Conservation (phyloP, 345 rosid species). For the Hibiscus tridactylites region DNA sequence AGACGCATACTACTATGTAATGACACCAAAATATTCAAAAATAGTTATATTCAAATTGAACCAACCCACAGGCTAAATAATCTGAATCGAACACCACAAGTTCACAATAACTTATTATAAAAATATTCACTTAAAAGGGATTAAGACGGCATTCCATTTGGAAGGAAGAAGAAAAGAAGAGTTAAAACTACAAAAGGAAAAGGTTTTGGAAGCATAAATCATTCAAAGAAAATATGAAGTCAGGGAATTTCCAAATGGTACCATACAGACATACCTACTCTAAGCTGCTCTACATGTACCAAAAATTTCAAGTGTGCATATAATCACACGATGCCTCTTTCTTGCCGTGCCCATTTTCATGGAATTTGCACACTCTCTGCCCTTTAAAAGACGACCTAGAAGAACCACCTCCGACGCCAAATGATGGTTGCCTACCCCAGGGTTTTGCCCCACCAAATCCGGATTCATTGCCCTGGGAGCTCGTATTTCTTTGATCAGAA, state of each 20-base stretch:
- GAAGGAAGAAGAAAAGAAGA: not conserved
- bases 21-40: too few relatives aligned
- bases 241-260: not conserved
- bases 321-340: slow-evolving; percentile 72
- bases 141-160: too few relatives aligned
- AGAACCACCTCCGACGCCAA: slow-evolving; percentile 34
- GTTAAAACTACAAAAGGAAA: not conserved
- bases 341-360: slow-evolving; percentile 58
- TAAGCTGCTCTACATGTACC: slow-evolving; percentile 12
- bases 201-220: not conserved
- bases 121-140: not conserved
- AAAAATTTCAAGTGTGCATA: slow-evolving; percentile 34
- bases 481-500: slow-evolving; percentile 32
- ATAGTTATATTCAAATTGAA: too few relatives aligned
- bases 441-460: slow-evolving; percentile 48
- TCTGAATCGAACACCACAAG: not conserved
- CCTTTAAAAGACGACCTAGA: slow-evolving; percentile 38
- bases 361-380: slow-evolving; percentile 54
- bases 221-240: not conserved
- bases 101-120: not conserved
- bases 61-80: too few relatives aligned
- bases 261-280: not conserved
- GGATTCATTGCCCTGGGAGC: slow-evolving; percentile 40
- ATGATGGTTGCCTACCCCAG: slow-evolving; percentile 50
- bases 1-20: too few relatives aligned